phyloP scores from a whole-genome alignment of 805 yeast genomes.

The Lipomyces starkeyi region DNA sequence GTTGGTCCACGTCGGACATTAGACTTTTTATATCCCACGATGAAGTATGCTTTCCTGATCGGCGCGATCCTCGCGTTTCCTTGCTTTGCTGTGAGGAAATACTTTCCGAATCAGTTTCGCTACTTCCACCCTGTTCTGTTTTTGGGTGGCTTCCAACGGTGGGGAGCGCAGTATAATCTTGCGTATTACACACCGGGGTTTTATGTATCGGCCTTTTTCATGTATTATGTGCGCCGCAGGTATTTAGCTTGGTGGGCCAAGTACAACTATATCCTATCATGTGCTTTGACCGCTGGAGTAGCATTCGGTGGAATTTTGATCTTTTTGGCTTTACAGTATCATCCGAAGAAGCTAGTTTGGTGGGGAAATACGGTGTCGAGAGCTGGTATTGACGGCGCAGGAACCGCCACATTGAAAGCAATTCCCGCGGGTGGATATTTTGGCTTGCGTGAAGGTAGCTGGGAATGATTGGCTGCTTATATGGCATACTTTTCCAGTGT shows the following conservation, averaged over 20 bases:
- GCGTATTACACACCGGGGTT: conserved; percentile 80
- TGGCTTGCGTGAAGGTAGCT: conserved; percentile 20
- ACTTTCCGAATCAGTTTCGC: conserved; percentile 41
- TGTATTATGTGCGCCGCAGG: conserved; percentile 59
- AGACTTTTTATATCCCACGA: conserved; percentile 56
- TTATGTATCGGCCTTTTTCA: conserved; percentile 63
- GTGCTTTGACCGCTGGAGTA: conserved; percentile 69
- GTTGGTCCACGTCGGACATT: conserved; percentile 69
- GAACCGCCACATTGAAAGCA: conserved; percentile 12
- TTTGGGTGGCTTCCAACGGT: conserved; percentile 45
- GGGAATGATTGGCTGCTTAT: conserved; percentile 3
- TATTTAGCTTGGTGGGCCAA: conserved; percentile 76
- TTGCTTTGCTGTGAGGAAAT: conserved; percentile 43
- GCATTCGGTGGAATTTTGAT: conserved; percentile 66
- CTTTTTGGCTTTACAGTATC: conserved; percentile 56
- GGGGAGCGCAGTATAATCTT: conserved; percentile 55
- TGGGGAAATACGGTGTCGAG: conserved; percentile 60
- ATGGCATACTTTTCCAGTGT: too few relatives aligned
- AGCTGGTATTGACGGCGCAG: conserved; percentile 25
- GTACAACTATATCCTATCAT: conserved; percentile 68
- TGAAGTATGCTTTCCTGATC: conserved; percentile 63
- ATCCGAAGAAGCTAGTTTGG: conserved; percentile 55
- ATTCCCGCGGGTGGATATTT: conserved; percentile 22
- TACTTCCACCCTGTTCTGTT: conserved; percentile 71
- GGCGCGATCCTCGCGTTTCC: conserved; percentile 58